Conservation (phyloP, 2,329 filamentous ascomycete species). For the Dryadomyces sulphureus region DNA sequence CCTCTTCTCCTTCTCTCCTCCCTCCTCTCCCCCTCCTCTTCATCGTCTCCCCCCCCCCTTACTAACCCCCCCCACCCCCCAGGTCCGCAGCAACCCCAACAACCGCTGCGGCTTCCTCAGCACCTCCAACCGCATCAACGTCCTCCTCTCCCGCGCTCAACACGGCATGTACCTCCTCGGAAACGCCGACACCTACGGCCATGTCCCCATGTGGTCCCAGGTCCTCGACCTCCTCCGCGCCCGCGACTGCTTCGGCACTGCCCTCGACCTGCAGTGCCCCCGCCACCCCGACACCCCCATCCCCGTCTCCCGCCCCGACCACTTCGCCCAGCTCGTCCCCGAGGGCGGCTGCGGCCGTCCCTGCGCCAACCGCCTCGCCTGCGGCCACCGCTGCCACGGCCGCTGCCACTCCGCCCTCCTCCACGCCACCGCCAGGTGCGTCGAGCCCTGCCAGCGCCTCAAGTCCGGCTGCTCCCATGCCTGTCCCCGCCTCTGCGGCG, state of each 20-base stretch:
- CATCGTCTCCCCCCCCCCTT: no score
- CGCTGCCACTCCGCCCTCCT: no score
- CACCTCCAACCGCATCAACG: constrained; percentile 52
- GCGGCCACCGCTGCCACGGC: constrained; percentile 43
- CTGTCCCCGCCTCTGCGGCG: no score
- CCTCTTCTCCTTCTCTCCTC: no score
- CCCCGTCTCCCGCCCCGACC: no score
- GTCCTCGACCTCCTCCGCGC: constrained; percentile 42
- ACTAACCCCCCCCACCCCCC: constrained; percentile 44
- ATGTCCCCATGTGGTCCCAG: constrained; percentile 29
- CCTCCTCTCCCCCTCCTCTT: no score
- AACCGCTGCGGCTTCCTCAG: constrained; percentile 59
- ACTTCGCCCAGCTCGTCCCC: constrained; percentile 33
- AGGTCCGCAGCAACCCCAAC: constrained; percentile 49
- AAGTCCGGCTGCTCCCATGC: no score
- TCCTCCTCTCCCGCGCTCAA: constrained; percentile 52
- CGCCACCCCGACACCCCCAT: no score
- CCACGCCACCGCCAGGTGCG: no score
- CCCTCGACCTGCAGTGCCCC: constrained; percentile 45
- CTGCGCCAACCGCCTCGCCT: constrained; percentile 39
- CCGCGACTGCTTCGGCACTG: constrained; percentile 38
- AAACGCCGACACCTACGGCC: constrained; percentile 50
- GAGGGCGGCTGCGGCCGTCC: constrained; percentile 53
- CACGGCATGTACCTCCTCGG: constrained; percentile 55
- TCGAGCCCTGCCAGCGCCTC: no score